Percentiles rank a stretch among this genome's conserved stretches.
phyloP scores from a whole-genome alignment of 2,329 filamentous ascomycete genomes.

The Ustilaginoidea virens region DNA sequence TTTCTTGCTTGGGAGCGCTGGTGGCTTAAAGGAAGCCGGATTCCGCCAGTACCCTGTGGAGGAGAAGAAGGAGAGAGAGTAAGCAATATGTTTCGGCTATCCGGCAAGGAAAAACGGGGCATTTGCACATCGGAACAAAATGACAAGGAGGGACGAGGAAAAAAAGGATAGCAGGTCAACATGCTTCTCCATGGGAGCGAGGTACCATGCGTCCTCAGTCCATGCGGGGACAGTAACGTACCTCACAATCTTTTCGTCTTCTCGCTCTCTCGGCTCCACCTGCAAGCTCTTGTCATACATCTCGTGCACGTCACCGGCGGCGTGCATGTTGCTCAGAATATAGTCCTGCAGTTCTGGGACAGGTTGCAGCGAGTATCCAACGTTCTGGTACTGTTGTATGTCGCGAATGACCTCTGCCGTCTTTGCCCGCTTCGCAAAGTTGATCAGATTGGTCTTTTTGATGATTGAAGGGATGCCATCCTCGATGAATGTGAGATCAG shows the following conservation, averaged over 20 bases:
- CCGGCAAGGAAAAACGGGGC: too few relatives aligned
- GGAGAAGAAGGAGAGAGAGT: constrained; percentile 5
- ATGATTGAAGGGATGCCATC: constrained; percentile 93
- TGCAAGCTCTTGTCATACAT: constrained; percentile 97
- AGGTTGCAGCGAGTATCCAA: constrained; percentile 81
- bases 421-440: constrained; percentile 96
- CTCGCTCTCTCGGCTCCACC: constrained; percentile 86
- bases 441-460: constrained; percentile 93
- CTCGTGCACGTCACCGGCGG: constrained; percentile 89
- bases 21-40: constrained; percentile 40
- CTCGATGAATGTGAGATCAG: constrained; percentile 95
- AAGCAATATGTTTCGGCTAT: too few relatives aligned
- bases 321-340: constrained; percentile 91
- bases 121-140: too few relatives aligned
- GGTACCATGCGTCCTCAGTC: too few relatives aligned
- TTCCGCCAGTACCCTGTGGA: constrained; percentile 40
- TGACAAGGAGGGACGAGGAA: too few relatives aligned
- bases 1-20: too few relatives aligned
- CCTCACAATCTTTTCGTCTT: constrained; percentile 99
- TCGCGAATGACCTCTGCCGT: constrained; percentile 96
- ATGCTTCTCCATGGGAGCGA: too few relatives aligned
- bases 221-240: constrained; percentile 32
- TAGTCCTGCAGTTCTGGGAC: constrained; percentile 92
- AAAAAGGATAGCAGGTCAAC: too few relatives aligned
- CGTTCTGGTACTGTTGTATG: constrained; percentile 97